A percentile compares a stretch with the other conserved stretches of the same genome.
Conservation (phyloP, 768 basidiomycete genomes). For the Lentinus tigrinus region DNA sequence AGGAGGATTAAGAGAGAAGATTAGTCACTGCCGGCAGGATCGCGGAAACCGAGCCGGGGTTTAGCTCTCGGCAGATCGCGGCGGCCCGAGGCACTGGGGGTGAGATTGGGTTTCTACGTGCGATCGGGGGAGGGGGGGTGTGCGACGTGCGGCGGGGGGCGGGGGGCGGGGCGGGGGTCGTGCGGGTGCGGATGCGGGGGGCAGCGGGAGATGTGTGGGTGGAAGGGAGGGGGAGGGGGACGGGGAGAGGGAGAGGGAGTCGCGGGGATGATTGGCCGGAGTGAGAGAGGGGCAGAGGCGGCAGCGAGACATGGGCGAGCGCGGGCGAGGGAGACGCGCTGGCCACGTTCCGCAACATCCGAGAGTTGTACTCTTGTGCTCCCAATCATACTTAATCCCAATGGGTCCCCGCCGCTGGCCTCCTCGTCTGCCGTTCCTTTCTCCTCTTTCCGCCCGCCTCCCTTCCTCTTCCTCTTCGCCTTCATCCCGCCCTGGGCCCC, state of each 20-base stretch:
- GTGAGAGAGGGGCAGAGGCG: constrained; percentile 25
- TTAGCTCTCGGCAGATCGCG: constrained; percentile 15
- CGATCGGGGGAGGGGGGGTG: no score
- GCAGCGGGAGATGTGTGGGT: background rate
- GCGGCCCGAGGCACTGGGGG: background rate
- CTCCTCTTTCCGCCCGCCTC: constrained; percentile 3
- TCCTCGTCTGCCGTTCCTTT: constrained; percentile 19
- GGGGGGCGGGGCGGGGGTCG: background rate
- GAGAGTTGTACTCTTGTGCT: constrained; percentile 4
- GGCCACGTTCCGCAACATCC: constrained; percentile 27
- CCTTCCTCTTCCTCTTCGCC: background rate
- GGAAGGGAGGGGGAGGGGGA: background rate
- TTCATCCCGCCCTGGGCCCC: background rate
- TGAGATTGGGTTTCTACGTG: background rate
- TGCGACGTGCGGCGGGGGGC: no score
- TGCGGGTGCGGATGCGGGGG: background rate
- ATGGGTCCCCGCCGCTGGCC: constrained; percentile 17
- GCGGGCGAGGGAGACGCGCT: constrained; percentile 12
- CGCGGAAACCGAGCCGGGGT: constrained; percentile 15
- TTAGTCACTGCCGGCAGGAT: constrained; percentile 12
- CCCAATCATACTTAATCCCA: constrained; percentile 12
- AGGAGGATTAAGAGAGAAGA: background rate
- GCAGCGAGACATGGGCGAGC: constrained; percentile 13
- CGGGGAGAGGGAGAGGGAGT: background rate
- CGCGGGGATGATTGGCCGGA: constrained; percentile 28